Percentiles rank a stretch among this genome's conserved stretches.
These are phyloP conservation scores for Grigorovia humatica DNA, from an alignment of 805 yeast genomes.

Conservation along the genomic window DNA sequence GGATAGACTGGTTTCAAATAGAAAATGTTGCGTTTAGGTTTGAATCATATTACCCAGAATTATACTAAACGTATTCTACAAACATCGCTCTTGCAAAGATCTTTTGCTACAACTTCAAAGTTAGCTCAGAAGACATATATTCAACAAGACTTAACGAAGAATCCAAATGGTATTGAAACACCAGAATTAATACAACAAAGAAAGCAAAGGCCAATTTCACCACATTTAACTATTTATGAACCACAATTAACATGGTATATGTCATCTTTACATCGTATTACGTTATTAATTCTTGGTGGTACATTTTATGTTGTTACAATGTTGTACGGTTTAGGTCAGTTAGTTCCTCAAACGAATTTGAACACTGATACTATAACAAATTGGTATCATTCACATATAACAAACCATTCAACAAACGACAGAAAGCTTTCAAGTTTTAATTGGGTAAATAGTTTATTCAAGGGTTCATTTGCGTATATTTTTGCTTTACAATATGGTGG, in stretches of 20 bases:
- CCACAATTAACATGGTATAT: constrained; percentile 81
- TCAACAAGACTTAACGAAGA: not conserved
- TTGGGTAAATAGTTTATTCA: constrained; percentile 34
- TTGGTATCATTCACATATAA: constrained; percentile 46
- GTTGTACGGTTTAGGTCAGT: constrained; percentile 59
- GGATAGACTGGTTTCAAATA: not conserved
- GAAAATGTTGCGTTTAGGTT: not conserved
- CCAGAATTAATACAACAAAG: constrained; percentile 28
- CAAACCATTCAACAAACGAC: constrained; percentile 34
- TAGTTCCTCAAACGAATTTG: constrained; percentile 40
- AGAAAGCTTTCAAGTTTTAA: constrained; percentile 27
- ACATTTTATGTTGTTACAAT: constrained; percentile 70
- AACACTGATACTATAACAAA: constrained; percentile 28
- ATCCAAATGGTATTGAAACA: not conserved
- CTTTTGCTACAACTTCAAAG: not conserved
- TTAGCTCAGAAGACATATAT: not conserved
- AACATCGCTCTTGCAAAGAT: not conserved
- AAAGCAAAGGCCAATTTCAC: constrained; percentile 70
- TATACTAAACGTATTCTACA: not conserved
- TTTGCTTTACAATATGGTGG: constrained; percentile 79
- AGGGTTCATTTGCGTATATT: constrained; percentile 67
- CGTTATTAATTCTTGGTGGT: constrained; percentile 75
- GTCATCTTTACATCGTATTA: constrained; percentile 76
- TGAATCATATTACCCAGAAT: not conserved
- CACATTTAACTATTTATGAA: constrained; percentile 81